A percentile compares a stretch with the other conserved stretches of the same genome.
phyloP scores from a whole-genome alignment of 2,329 filamentous ascomycete genomes.

The Pyricularia pennisetigena region DNA sequence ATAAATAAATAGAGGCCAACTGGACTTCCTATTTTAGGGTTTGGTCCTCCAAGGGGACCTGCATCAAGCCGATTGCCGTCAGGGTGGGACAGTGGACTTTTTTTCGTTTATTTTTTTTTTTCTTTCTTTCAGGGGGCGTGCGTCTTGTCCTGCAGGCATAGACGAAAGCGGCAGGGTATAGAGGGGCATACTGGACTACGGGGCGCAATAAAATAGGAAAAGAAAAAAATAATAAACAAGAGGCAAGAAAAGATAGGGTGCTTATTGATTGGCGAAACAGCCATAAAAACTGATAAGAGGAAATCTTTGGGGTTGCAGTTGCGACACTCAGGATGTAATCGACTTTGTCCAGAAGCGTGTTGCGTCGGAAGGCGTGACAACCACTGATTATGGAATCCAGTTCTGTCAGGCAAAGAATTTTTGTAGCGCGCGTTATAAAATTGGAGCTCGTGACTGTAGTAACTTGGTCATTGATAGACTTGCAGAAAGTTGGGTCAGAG shows the following conservation, averaged over 20 bases:
- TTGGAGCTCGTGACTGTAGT: background rate
- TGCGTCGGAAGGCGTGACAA: background rate
- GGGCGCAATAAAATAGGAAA: no score
- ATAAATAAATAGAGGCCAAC: background rate
- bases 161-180: background rate
- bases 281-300: background rate
- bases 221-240: no score
- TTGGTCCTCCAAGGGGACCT: background rate
- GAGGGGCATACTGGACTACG: no score
- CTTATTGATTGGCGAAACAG: background rate
- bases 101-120: no score
- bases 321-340: background rate
- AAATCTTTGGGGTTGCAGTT: background rate
- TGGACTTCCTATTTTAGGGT: background rate
- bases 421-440: background rate
- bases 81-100: background rate
- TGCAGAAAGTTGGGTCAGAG: background rate
- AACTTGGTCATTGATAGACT: background rate
- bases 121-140: no score
- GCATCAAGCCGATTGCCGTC: background rate
- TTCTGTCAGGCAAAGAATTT: background rate
- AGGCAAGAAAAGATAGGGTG: background rate
- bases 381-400: background rate
- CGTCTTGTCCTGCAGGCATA: background rate
- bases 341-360: background rate